phyloP scores from a whole-genome alignment of 169 alveolate genomes.

The Ichthyophthirius multifiliis region DNA sequence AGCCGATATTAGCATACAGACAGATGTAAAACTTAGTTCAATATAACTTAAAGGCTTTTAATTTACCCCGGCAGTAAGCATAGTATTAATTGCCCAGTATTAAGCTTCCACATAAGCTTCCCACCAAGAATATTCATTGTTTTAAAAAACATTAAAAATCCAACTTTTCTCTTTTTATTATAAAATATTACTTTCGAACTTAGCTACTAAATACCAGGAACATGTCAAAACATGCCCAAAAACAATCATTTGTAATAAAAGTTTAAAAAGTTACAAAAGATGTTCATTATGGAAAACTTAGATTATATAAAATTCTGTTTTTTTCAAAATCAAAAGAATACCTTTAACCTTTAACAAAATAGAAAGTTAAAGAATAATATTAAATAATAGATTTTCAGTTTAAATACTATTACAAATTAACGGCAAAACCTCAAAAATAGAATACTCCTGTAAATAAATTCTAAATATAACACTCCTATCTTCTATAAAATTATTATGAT shows the following conservation, averaged over 20 bases:
- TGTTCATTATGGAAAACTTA: not conserved
- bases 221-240: not conserved
- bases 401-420: not conserved
- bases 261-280: not conserved
- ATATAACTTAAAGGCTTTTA: not conserved
- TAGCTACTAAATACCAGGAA: not conserved
- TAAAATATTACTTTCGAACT: not conserved
- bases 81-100: not conserved
- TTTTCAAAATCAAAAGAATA: not conserved
- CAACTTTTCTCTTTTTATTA: too few relatives aligned
- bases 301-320: not conserved
- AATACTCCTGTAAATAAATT: not conserved
- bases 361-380: not conserved
- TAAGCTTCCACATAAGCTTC: not conserved
- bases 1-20: not conserved
- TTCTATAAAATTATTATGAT: slow-evolving; percentile 1
- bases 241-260: not conserved
- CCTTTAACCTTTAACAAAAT: not conserved
- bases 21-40: not conserved
- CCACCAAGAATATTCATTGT: too few relatives aligned
- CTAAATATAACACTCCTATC: not conserved
- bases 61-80: not conserved
- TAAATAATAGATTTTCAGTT: not conserved
- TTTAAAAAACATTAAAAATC: too few relatives aligned
- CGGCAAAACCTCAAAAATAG: not conserved